phyloP scores from a whole-genome alignment of 2,329 filamentous ascomycete species.

The Bipolaris sorokiniana region DNA sequence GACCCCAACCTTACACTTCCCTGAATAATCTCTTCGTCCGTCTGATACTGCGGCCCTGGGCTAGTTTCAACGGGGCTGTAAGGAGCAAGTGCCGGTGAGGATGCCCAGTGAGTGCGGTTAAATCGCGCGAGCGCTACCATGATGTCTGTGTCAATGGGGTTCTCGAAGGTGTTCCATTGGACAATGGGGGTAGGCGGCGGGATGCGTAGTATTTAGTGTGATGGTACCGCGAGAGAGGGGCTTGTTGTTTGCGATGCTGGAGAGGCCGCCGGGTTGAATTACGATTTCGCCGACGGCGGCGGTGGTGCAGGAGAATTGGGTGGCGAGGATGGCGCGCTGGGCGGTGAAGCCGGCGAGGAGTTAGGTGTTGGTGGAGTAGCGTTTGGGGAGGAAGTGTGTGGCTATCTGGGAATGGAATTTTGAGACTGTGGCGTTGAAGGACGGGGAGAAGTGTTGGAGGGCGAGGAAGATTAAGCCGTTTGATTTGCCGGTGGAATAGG shows the following conservation, averaged over 20 bases:
- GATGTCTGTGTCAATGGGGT: constrained; percentile 46
- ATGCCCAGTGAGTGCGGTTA: constrained; percentile 41
- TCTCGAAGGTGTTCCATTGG: constrained; percentile 39
- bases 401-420: constrained; percentile 17
- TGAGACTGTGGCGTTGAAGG: constrained; percentile 6
- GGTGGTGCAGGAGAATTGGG: constrained; percentile 7
- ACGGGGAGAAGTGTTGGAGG: constrained; percentile 4
- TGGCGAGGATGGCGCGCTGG: constrained; percentile 15
- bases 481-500: constrained; percentile 22
- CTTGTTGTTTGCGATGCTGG: constrained; percentile 13
- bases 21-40: constrained; percentile 22
- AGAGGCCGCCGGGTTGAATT: constrained; percentile 19
- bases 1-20: constrained; percentile 7
- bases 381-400: constrained; percentile 14
- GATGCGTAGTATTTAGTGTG: constrained; percentile 40
- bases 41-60: constrained; percentile 26
- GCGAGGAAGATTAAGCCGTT: constrained; percentile 18
- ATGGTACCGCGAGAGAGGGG: constrained; percentile 39
- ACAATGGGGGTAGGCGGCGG: constrained; percentile 33
- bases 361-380: constrained; percentile 13
- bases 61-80: constrained; percentile 35
- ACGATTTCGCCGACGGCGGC: constrained; percentile 34
- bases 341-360: neutral
- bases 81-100: constrained; percentile 31
- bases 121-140: constrained; percentile 38